Evolutionary conservation across 2,329 filamentous ascomycete genomes (phyloP).

Genomic region (Bipolaris zeicola): DNA sequence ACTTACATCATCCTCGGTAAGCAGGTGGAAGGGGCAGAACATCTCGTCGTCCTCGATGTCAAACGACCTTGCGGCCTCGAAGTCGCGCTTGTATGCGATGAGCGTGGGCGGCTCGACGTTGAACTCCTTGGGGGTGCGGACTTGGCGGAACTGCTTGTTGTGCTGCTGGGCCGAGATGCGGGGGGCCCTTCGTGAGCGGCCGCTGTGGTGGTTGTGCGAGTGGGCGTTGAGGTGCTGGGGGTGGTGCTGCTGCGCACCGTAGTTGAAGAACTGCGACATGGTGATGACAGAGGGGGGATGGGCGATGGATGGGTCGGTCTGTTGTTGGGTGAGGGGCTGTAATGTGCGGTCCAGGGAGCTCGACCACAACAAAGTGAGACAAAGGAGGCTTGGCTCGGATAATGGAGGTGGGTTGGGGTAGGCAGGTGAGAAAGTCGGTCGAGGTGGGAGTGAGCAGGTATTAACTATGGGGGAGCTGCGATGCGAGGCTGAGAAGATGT

Average conservation of each 20-base stretch:
- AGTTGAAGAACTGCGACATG: slow-evolving; percentile 58
- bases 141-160: slow-evolving; percentile 85
- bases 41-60: slow-evolving; percentile 95
- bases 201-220: slow-evolving; percentile 79
- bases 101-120: slow-evolving; percentile 77
- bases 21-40: slow-evolving; percentile 84
- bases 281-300: slow-evolving; percentile 24
- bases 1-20: slow-evolving; percentile 90
- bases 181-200: slow-evolving; percentile 83
- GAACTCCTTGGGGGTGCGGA: slow-evolving; percentile 81
- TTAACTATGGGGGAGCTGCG: slow-evolving; percentile 28
- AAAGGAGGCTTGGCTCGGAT: slow-evolving; percentile 24
- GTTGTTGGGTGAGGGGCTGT: slow-evolving; percentile 26
- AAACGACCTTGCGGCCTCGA: slow-evolving; percentile 90
- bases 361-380: slow-evolving; percentile 35
- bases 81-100: slow-evolving; percentile 80
- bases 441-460: slow-evolving; percentile 20
- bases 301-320: slow-evolving; percentile 24
- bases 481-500: slow-evolving; percentile 33
- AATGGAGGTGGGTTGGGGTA: slow-evolving; percentile 11
- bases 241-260: slow-evolving; percentile 54
- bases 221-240: slow-evolving; percentile 56
- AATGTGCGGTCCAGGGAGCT: slow-evolving; percentile 16
- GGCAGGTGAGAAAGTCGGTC: slow-evolving; percentile 18
- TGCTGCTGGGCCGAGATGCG: slow-evolving; percentile 81